Evolutionary conservation across 305 asterid genomes (phyloP), one percentile per base, ranked within the genome.

Genomic region (Ilex paraguariensis): DNA sequence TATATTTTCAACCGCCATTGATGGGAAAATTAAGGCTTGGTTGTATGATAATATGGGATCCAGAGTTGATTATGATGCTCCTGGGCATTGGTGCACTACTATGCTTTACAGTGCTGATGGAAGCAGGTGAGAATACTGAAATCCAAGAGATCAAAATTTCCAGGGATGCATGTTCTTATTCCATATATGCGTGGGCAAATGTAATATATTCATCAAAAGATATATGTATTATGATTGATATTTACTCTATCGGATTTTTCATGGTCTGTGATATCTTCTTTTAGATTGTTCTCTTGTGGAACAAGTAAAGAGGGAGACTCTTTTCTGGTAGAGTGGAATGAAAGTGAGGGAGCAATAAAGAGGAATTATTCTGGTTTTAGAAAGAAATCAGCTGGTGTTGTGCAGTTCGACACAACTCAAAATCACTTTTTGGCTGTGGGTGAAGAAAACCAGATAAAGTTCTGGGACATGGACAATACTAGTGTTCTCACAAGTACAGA

Each of bases 21-120:
- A 88, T 66, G 95, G 96, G 75, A 88, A 86, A 77, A 88, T 88
- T 59, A 88, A 88, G 75, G 96, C 96, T 50, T 88, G 96, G 96
- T 86, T 88, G 16, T 86, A 88, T 67, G 96, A 86, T 73, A 80
- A 80, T 73, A 67, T 84, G 90, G 95, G 96, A 60, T 84, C 96
- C 16, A 78, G 96, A 66, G 96, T 88, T 66, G 96, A 88, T 72
- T 88, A 88, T 66, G 91, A 85, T 84, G 96, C 96, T 71, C 96
- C 96, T 56, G 95, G 96, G 54, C 89, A 70, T 68, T 86, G 87
- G 82, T 86, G 91, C 61, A 84, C 92, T 70, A 88, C 89, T 63
- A 88, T 88, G 96, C 82, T 80, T 54, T 88, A 88, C 65, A 86
- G 90, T 71, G 91, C 91, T 71, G 96, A 88, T 78, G 96, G 96